A percentile compares a stretch with the other conserved stretches of the same genome.
These are phyloP conservation scores for Capillidium rhysosporum DNA, from an alignment of 371 early-diverging fungal species.

Conservation along the genomic window DNA sequence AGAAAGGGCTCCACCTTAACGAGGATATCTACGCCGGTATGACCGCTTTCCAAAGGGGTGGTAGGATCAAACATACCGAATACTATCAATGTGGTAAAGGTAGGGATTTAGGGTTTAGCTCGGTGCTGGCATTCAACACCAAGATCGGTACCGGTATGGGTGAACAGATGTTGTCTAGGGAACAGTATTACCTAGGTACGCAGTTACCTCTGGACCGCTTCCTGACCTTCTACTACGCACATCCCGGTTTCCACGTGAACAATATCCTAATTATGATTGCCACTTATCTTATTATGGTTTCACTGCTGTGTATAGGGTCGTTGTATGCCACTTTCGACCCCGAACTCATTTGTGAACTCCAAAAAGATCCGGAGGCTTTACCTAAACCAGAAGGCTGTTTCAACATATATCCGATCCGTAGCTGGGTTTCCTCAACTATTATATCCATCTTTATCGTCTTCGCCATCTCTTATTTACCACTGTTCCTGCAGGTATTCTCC, in stretches of 20 bases:
- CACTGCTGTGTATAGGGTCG: slow-evolving; percentile 49
- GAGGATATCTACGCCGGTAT: slow-evolving; percentile 89
- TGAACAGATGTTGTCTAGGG: slow-evolving; percentile 78
- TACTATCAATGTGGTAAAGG: slow-evolving; percentile 87
- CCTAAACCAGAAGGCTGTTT: slow-evolving; percentile 26
- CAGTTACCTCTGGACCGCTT: slow-evolving; percentile 66
- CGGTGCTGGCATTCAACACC: slow-evolving; percentile 70
- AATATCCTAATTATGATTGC: slow-evolving; percentile 77
- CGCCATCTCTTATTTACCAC: slow-evolving; percentile 63
- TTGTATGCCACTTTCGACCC: slow-evolving; percentile 41
- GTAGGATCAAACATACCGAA: slow-evolving; percentile 75
- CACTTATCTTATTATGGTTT: slow-evolving; percentile 66
- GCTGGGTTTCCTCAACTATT: slow-evolving; percentile 69
- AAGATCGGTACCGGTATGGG: slow-evolving; percentile 89
- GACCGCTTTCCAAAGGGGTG: slow-evolving; percentile 69
- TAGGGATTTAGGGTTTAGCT: slow-evolving; percentile 76
- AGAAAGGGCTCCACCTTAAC: slow-evolving; percentile 76
- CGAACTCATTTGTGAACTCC: slow-evolving; percentile 23
- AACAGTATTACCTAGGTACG: slow-evolving; percentile 75
- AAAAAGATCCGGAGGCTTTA: slow-evolving; percentile 24
- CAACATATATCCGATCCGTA: slow-evolving; percentile 44
- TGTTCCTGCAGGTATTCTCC: slow-evolving; percentile 66
- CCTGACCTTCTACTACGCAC: slow-evolving; percentile 75
- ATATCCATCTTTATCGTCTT: slow-evolving; percentile 57
- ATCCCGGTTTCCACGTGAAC: slow-evolving; percentile 82